Base-by-base conservation (phyloP, 1,284 basidiomycete genomes). In the Ceraceosorus guamensis region DNA sequence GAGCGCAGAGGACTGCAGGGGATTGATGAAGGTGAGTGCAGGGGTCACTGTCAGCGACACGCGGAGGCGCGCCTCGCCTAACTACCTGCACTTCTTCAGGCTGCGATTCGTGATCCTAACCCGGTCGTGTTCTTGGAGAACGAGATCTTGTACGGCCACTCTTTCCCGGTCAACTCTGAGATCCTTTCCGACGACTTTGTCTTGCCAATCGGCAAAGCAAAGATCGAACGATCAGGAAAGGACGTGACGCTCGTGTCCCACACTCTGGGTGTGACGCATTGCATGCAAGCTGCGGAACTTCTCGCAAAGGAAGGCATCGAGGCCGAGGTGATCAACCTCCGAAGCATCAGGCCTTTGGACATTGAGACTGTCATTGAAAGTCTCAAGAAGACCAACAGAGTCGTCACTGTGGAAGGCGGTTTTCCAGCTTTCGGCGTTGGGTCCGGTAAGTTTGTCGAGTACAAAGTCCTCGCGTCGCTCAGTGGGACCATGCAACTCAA, bases 371-470 rank as follows among this genome's bases (percentile, higher is more conserved):
- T 53, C 78, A 88, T 88, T 78, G 83, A 84, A 70, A 92, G 89
- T 31, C 89, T 98, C 71, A 97, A 96, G 84, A 98, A 98, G 84
- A 99, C 95, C 47, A 95, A 93, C 81, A 88, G 88, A 64, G 83
- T 98, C 61, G 82, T 98, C 59, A 90, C 89, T 55, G 91, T 92
- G 59, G 95, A 99, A 80, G 91, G 91, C 79, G 95, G 95, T 53
- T 99, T 96, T 89, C 95, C 95, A 48, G 87, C 84, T 50, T 98
- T 97, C 78, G 91, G 95, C 80, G 91, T 99, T 56, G 93, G 93
- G 64, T 91, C 89, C 70, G n/a, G n/a, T n/a, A n/a, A n/a, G n/a
- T n/a, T n/a, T n/a, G n/a, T n/a, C n/a, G n/a, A n/a, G n/a, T n/a
- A n/a, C n/a, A n/a, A n/a, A n/a, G n/a, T n/a, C n/a, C n/a, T n/a